Evolutionary conservation across 805 yeast genomes (phyloP).

Genomic region (Metschnikowia similis): DNA sequence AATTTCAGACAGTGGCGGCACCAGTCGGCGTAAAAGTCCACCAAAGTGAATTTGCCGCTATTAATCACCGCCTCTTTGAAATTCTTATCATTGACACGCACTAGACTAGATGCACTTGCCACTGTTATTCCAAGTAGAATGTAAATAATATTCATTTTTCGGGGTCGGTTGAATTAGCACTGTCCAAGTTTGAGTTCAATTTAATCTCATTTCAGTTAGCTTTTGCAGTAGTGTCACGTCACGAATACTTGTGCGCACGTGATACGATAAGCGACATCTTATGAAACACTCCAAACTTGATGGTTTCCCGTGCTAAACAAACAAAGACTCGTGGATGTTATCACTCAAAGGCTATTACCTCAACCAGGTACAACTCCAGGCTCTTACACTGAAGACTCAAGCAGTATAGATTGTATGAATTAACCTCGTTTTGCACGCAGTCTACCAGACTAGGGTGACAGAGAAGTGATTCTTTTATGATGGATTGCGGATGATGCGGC

Average conservation of each 20-base stretch:
- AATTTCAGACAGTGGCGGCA: slow-evolving; percentile 63
- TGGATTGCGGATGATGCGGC: too few relatives aligned
- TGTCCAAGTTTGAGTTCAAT: not conserved
- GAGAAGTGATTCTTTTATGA: too few relatives aligned
- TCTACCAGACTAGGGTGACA: too few relatives aligned
- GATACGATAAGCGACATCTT: not conserved
- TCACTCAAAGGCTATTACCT: not conserved
- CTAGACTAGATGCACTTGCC: slow-evolving; percentile 23
- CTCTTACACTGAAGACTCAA: too few relatives aligned
- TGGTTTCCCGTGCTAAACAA: not conserved
- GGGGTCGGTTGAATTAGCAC: not conserved
- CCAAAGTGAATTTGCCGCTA: slow-evolving; percentile 45
- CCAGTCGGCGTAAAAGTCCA: slow-evolving; percentile 62
- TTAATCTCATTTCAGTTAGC: not conserved
- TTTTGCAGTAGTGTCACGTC: not conserved
- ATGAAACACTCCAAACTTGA: not conserved
- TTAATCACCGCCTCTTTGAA: slow-evolving; percentile 55
- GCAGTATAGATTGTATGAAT: too few relatives aligned
- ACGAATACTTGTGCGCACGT: not conserved
- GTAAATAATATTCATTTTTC: slow-evolving; percentile 5
- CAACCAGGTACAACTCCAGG: not conserved
- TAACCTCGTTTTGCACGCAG: too few relatives aligned
- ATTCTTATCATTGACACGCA: slow-evolving; percentile 44
- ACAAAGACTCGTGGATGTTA: not conserved
- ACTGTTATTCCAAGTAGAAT: not conserved